phyloP scores from a whole-genome alignment of 148 eudicot genomes.

The Rhododendron vialii region DNA sequence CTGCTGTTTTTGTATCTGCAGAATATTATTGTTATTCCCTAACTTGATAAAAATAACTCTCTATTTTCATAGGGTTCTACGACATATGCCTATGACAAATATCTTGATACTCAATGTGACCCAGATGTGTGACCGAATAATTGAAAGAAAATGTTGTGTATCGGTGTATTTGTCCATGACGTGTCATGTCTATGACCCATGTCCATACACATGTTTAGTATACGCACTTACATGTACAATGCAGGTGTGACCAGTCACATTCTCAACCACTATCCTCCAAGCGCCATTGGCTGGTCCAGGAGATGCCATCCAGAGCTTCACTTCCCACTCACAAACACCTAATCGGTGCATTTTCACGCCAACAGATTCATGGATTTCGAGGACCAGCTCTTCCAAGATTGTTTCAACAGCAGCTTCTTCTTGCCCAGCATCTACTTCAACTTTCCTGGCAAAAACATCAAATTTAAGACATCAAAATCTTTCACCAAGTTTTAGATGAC shows the following conservation, averaged over 20 bases:
- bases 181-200: background rate
- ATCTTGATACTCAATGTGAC: background rate
- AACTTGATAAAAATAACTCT: background rate
- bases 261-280: conserved; percentile 85
- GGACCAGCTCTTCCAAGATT: conserved; percentile 68
- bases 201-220: background rate
- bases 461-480: conserved; percentile 9
- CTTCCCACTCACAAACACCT: conserved; percentile 97
- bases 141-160: background rate
- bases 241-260: conserved; percentile 97
- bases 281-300: conserved; percentile 84
- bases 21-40: background rate
- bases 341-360: conserved; percentile 89
- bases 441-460: conserved; percentile 45
- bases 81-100: background rate
- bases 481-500: background rate
- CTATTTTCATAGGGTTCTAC: background rate
- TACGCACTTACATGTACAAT: conserved; percentile 69
- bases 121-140: background rate
- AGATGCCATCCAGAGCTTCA: conserved; percentile 83
- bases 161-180: background rate
- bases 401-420: conserved; percentile 66
- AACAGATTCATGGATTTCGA: conserved; percentile 64
- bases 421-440: conserved; percentile 40
- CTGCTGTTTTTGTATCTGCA: background rate